A percentile compares a stretch with the other conserved stretches of the same genome.
These are phyloP conservation scores for Takashimella koratensis DNA, from an alignment of 1,284 basidiomycete genomes.

Conservation along the genomic window DNA sequence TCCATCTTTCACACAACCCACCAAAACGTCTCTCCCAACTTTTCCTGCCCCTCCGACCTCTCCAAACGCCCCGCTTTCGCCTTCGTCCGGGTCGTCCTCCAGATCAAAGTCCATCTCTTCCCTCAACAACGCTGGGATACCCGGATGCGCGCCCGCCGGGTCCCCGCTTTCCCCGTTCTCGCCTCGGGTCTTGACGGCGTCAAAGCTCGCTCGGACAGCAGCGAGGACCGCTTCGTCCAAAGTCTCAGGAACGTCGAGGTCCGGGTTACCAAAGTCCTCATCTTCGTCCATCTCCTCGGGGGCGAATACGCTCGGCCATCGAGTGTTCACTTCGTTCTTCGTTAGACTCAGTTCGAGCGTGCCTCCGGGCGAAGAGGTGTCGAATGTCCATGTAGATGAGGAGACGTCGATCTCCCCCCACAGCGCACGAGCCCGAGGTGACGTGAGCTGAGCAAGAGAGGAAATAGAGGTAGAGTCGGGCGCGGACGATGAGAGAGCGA, in stretches of 20 bases:
- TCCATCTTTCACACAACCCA: slow-evolving; percentile 23
- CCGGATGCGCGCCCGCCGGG: slow-evolving; percentile 29
- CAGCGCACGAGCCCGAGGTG: slow-evolving; percentile 56
- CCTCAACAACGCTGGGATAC: slow-evolving; percentile 43
- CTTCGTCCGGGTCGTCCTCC: slow-evolving; percentile 50
- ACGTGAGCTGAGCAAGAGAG: slow-evolving; percentile 57
- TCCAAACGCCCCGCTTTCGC: slow-evolving; percentile 53
- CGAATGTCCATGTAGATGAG: slow-evolving; percentile 83
- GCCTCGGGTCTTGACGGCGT: slow-evolving; percentile 22
- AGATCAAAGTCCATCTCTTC: slow-evolving; percentile 50
- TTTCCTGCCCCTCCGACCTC: slow-evolving; percentile 19
- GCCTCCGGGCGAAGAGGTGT: slow-evolving; percentile 59
- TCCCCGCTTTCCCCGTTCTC: slow-evolving; percentile 23
- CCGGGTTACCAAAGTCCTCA: slow-evolving; percentile 46
- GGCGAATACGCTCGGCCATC: slow-evolving; percentile 79
- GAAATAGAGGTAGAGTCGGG: slow-evolving; percentile 41
- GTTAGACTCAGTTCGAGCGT: slow-evolving; percentile 77
- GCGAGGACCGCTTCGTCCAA: slow-evolving; percentile 77
- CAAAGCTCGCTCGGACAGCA: slow-evolving; percentile 62
- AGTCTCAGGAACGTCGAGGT: slow-evolving; percentile 79
- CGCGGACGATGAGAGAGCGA: slow-evolving; percentile 24
- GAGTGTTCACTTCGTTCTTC: slow-evolving; percentile 67
- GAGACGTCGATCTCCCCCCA: slow-evolving; percentile 71
- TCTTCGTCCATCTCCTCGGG: slow-evolving; percentile 26
- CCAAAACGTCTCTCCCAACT: slow-evolving; percentile 34